Conservation (phyloP, 2,329 filamentous ascomycete species). For the Cladosporium sphaerospermum region DNA sequence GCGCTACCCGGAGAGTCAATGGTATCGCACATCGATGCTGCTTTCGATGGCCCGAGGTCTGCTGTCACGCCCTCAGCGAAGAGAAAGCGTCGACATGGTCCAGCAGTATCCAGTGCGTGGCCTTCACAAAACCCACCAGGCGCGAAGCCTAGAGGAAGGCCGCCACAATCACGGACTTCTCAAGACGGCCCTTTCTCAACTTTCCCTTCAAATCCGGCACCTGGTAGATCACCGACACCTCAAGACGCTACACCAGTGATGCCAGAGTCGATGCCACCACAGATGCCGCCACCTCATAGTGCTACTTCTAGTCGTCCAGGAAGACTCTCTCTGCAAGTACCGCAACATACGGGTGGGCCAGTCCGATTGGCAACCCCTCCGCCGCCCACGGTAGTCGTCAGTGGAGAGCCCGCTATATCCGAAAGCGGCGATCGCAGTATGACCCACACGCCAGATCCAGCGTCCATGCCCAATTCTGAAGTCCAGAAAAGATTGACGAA, state of each 20-base stretch:
- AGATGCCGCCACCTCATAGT: slow-evolving; percentile 35
- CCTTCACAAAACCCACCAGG: slow-evolving; percentile 56
- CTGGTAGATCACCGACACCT: slow-evolving; percentile 30
- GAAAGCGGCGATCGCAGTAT: slow-evolving; percentile 18
- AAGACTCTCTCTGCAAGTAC: slow-evolving; percentile 57
- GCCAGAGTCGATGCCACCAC: slow-evolving; percentile 16
- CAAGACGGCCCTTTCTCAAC: slow-evolving; percentile 64
- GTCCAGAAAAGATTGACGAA: background rate
- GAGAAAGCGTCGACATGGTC: slow-evolving; percentile 65
- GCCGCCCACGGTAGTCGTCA: slow-evolving; percentile 48
- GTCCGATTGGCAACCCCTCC: slow-evolving; percentile 58
- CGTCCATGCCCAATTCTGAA: background rate
- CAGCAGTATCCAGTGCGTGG: slow-evolving; percentile 89
- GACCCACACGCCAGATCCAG: slow-evolving; percentile 5
- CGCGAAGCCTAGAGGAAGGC: slow-evolving; percentile 71
- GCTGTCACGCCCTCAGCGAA: slow-evolving; percentile 60
- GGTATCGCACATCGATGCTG: slow-evolving; percentile 36
- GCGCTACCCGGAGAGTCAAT: slow-evolving; percentile 63
- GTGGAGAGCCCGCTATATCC: slow-evolving; percentile 37
- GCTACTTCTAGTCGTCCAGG: slow-evolving; percentile 37
- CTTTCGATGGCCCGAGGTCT: slow-evolving; percentile 59
- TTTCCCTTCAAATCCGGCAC: slow-evolving; percentile 56
- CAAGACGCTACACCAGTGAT: slow-evolving; percentile 34
- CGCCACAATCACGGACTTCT: slow-evolving; percentile 59
- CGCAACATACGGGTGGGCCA: slow-evolving; percentile 53